Evolutionary conservation across 495 filamentous ascomycete species (phyloP).

Genomic region (Neurospora sp.): DNA sequence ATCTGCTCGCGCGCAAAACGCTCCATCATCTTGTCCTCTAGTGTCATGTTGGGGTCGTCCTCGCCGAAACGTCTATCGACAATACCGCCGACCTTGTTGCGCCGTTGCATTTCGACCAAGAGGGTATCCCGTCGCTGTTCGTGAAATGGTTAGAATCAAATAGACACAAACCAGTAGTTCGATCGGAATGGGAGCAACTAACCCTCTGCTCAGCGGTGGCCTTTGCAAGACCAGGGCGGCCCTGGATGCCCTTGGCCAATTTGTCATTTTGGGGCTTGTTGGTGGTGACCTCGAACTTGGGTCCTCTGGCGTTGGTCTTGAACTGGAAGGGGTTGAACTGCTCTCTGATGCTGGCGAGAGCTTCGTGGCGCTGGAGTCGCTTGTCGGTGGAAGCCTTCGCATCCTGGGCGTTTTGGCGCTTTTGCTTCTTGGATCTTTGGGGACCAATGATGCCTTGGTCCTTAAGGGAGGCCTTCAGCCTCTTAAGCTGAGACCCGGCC

Average conservation of each 20-base stretch:
- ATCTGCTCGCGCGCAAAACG: conserved; percentile 81
- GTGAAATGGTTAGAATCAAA: neutral
- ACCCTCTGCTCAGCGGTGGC: conserved; percentile 80
- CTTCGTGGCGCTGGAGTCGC: conserved; percentile 59
- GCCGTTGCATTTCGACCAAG: conserved; percentile 71
- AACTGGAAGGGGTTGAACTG: conserved; percentile 97
- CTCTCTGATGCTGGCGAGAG: conserved; percentile 76
- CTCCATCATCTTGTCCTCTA: conserved; percentile 86
- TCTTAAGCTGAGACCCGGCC: conserved; percentile 93
- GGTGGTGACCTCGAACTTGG: conserved; percentile 67
- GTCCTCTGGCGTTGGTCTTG: conserved; percentile 54
- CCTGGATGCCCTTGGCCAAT: conserved; percentile 43
- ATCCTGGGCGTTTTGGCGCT: conserved; percentile 59
- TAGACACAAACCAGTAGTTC: neutral
- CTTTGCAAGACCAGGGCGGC: conserved; percentile 73
- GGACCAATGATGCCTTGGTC: conserved; percentile 82
- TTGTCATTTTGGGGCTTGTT: conserved; percentile 43
- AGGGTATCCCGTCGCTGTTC: conserved; percentile 64
- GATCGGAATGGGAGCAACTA: conserved; percentile 18
- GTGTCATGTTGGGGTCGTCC: conserved; percentile 84
- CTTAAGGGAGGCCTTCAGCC: conserved; percentile 78
- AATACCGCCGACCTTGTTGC: conserved; percentile 86
- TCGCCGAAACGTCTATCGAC: conserved; percentile 92
- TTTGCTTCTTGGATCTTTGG: conserved; percentile 86
- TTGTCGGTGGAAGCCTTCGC: conserved; percentile 52